Evolutionary conservation across 2,329 filamentous ascomycete species (phyloP), one percentile per base, ranked within the genome.

Genomic region (Colletotrichum acutatum): DNA sequence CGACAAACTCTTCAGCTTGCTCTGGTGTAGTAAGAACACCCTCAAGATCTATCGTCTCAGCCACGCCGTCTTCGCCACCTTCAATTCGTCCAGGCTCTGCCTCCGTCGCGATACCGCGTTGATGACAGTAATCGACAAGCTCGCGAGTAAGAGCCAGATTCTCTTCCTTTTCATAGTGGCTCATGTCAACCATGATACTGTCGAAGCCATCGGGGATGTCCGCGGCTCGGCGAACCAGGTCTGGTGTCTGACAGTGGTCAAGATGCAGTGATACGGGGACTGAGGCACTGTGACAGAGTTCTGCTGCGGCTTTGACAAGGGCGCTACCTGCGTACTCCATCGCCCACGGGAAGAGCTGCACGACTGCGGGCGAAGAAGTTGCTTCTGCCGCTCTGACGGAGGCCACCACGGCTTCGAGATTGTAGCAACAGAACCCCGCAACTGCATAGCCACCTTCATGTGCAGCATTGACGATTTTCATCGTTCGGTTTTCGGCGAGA

Each of bases 161-260:
- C 83, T 94, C 91, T 66, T 88, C 91, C 76, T 90, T 91, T 76
- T 93, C 91, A 78, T 92, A 91, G 79, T 94, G 92, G 72, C 87
- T 90, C 92, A 94, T 94, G 81, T 94, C 93, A 0, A 94, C 89
- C 92, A 94, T 94, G 79, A 94, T 93, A 67, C 86, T 88, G 79
- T 94, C 92, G 75, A 94, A 94, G 19, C 42, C 0, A 85, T 86
- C 34, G 90, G 83, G 4, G 84, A 22, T 83, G 71, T 87, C 84
- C 0, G 90, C 90, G 0, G 90, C 90, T 0, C 82, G 83, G 5
- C 86, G 86, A 75, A 93, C 90, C 66, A 90, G 86, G 70, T 86
- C 86, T 30, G 89, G 87, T 7, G 86, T 86, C 77, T 92, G 91
- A 5, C 90, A 90, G 80, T 93, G 91, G 83, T 93, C 91, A 78